A percentile compares a stretch with the other conserved stretches of the same genome.
Evolutionary conservation across 768 basidiomycete genomes (phyloP).

Genomic region (Xerocomellus amylosporus): DNA sequence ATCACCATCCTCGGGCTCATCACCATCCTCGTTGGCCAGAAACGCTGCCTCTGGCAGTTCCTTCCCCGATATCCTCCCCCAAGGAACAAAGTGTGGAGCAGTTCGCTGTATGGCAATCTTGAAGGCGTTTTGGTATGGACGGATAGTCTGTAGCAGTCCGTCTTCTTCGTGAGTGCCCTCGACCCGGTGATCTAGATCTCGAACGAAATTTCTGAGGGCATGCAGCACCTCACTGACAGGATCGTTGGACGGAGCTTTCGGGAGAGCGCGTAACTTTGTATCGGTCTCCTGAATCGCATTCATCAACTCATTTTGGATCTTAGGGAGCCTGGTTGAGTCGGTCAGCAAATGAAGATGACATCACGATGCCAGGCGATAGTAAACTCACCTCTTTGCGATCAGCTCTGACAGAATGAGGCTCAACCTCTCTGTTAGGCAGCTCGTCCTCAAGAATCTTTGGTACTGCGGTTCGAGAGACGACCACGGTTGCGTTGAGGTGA

Average conservation of each 20-base stretch:
- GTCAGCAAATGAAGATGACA: not conserved
- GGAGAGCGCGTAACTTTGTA: conserved; percentile 33
- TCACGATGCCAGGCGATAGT: not conserved
- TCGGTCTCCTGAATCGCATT: conserved; percentile 42
- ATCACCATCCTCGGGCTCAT: conserved; percentile 36
- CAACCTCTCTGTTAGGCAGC: conserved; percentile 53
- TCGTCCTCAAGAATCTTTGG: conserved; percentile 54
- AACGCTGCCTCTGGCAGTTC: conserved; percentile 26
- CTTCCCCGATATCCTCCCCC: conserved; percentile 22
- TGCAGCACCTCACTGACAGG: conserved; percentile 55
- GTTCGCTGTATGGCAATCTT: conserved; percentile 46
- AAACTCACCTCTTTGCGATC: conserved; percentile 54
- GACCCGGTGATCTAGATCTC: conserved; percentile 43
- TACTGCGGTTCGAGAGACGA: conserved; percentile 47
- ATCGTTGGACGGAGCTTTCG: conserved; percentile 53
- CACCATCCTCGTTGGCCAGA: conserved; percentile 40
- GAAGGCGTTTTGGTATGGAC: conserved; percentile 48
- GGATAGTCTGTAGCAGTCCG: conserved; percentile 57
- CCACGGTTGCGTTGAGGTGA: conserved; percentile 53
- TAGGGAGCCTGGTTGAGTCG: conserved; percentile 47
- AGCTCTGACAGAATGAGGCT: conserved; percentile 61
- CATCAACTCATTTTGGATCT: conserved; percentile 58
- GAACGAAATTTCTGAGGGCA: conserved; percentile 46
- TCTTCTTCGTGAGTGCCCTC: conserved; percentile 51
- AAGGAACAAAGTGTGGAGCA: conserved; percentile 58